Conservation (phyloP, 192 early-diverging fungal species). For the Backusella luteola region DNA sequence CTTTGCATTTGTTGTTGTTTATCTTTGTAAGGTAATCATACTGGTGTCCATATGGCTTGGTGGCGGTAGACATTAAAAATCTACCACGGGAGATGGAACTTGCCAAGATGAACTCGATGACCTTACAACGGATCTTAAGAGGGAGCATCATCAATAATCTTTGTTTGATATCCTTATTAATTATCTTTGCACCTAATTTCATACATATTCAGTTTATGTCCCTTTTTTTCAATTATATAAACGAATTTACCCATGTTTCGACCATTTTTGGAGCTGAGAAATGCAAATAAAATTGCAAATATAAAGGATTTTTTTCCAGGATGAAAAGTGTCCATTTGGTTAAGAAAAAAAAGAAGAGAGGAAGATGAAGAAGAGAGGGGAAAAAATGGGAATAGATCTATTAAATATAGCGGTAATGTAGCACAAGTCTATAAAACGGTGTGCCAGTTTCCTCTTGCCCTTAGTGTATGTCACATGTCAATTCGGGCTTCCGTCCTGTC, state of each 20-base stretch:
- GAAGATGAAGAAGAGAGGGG: not conserved
- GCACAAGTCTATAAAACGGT: not conserved
- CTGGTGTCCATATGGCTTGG: conserved; percentile 3
- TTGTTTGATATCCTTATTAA: conserved; percentile 4
- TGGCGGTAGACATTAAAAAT: not conserved
- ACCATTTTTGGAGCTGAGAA: conserved; percentile 4
- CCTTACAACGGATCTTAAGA: not conserved
- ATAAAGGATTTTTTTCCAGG: not conserved
- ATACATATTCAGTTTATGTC: not conserved
- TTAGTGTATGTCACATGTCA: not conserved
- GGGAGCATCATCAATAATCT: not conserved
- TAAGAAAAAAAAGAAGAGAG: not conserved
- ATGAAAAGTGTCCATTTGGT: not conserved
- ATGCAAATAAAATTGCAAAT: not conserved
- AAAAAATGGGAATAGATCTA: not conserved
- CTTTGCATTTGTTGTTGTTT: not conserved
- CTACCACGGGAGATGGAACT: not conserved
- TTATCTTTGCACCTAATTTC: not conserved
- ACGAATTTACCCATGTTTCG: not conserved
- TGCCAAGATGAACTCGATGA: not conserved
- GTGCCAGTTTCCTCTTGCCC: not conserved
- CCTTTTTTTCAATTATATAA: not conserved
- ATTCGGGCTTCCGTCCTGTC: not conserved
- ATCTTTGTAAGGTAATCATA: conserved; percentile 1
- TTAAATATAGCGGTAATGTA: not conserved